Base-by-base conservation (phyloP, 257 asterid genomes). In the Forsythia suspensa region DNA sequence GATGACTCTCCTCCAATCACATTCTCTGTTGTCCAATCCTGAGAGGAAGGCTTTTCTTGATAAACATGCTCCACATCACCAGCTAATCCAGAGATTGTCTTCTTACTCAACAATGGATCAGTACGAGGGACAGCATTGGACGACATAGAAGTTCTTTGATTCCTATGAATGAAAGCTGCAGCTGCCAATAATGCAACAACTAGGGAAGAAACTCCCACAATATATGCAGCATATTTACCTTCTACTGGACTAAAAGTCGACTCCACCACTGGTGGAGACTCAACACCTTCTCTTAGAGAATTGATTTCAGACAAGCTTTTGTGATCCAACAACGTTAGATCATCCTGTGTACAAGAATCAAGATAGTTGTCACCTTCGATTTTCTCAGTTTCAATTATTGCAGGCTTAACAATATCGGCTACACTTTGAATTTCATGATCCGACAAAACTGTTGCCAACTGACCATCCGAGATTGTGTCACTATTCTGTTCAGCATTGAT, bases 1-100 rank as follows among this genome's bases (percentile, higher is more conserved):
- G 87, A 86, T 37, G 70, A 29, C 16, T 10, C 15, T 10, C 81
- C 92, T 43, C 82, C 86, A 36, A 24, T 66, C 21, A 20, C 79
- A 42, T 83, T 79, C 59, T 80, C 91, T 2, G 88, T 76, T 63
- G 85, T 71, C 88, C 82, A 79, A 29, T 79, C 85, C 71, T 75
- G 83, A 7, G 89, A 89, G n/a, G 73, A 57, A 13, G 80, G 77
- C 73, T 38, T 81, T 44, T 82, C 87, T 71, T 84, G 79, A 69
- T 55, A 36, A 46, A 12, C 1, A 20, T 70, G 80, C 51, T 71
- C 68, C 8, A 57, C 68, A 42, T 18, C 71, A 7, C 46, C 42
- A 15, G 70, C 70, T 73, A 57, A 34, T 57, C 24, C 67, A 7
- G 43, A 8, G 37, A 0, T 70, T 20, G 5, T 34, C 34, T 82